phyloP scores from a whole-genome alignment of 495 filamentous ascomycete species.

The Physcia stellaris region DNA sequence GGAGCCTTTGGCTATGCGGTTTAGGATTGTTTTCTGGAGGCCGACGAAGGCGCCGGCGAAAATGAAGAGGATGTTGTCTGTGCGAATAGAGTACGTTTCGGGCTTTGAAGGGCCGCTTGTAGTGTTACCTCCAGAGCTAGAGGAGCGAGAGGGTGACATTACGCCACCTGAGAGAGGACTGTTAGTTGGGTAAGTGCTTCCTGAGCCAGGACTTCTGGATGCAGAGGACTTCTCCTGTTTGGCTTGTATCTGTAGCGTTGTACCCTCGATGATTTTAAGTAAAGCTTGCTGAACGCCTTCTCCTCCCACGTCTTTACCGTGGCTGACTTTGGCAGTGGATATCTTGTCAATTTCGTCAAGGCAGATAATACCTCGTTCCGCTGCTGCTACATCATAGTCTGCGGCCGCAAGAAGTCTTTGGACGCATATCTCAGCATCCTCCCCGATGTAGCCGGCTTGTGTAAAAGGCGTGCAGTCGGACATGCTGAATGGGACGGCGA shows the following conservation, averaged over 20 bases:
- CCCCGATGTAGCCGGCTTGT: constrained; percentile 93
- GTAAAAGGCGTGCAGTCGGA: constrained; percentile 96
- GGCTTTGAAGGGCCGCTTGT: constrained; percentile 44
- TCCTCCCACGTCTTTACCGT: constrained; percentile 75
- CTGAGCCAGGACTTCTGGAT: constrained; percentile 29
- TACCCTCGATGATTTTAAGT: constrained; percentile 91
- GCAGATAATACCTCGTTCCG: constrained; percentile 86
- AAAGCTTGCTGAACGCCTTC: constrained; percentile 95
- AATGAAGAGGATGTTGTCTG: constrained; percentile 92
- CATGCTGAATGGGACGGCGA: constrained; percentile 94
- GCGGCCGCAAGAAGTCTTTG: constrained; percentile 79
- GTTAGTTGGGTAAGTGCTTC: constrained; percentile 31
- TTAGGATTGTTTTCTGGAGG: constrained; percentile 74
- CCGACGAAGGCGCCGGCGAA: constrained; percentile 93
- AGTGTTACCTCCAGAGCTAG: constrained; percentile 17
- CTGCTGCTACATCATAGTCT: constrained; percentile 73
- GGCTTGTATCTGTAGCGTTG: constrained; percentile 74
- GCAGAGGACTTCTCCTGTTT: constrained; percentile 56
- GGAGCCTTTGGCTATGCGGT: constrained; percentile 71
- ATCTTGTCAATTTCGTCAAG: constrained; percentile 97
- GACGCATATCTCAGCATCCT: constrained; percentile 88
- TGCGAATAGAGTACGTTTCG: constrained; percentile 82
- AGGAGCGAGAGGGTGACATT: constrained; percentile 22
- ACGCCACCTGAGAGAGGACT: constrained; percentile 31
- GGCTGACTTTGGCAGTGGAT: constrained; percentile 52